Base-by-base conservation (phyloP, 225 moss, liverwort and hornwort species). In the Thuidium tamariscinum region DNA sequence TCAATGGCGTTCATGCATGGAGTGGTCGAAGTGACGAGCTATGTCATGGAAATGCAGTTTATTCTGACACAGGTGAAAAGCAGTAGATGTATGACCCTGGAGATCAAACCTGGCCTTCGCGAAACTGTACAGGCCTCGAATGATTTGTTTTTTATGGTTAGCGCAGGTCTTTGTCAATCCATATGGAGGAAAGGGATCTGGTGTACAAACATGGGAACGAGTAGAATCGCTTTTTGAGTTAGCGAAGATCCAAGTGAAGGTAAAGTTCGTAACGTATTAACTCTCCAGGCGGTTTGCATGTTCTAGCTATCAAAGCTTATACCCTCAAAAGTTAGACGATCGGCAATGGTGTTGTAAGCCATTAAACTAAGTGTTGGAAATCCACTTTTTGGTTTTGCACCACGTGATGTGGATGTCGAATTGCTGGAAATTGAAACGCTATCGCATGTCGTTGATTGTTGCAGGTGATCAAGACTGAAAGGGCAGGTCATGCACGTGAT, bases 131-230 rank as follows among this genome's bases (percentile, higher is more conserved):
- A 60, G 60, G 60, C 22, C 68, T 90, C 73, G 82, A 68, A 77
- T 39, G 42, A 13, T 59, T 73, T 83, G 56, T 30, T 63, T 86
- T 66, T 52, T 67, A 61, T 69, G 82, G 88, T 89, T 87, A 86
- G 74, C 86, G 81, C 85, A 97, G 97, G 95, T 95, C 71, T 89
- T 96, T 86, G 91, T 96, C 66, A 98, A 98, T 92, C 97, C 97
- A 41, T 94, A 88, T 90, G 95, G 95, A 80, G 97, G 96, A 89
- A 98, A 94, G 86, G 92, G 92, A 46, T 85, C 85, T 72, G 95
- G 95, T 89, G 83, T 94, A 59, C 82, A 88, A 88, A 90, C 82
- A 60, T 98, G 97, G 97, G 90, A 94, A 79, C 87, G 88, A 83
- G 92, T 98, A 63, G 91, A 89, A 75, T 87, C 93, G 41, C 89